These are phyloP conservation scores for Ceratocystis eucalypticola DNA, from an alignment of 2,329 filamentous ascomycete genomes.

Conservation along the genomic window DNA sequence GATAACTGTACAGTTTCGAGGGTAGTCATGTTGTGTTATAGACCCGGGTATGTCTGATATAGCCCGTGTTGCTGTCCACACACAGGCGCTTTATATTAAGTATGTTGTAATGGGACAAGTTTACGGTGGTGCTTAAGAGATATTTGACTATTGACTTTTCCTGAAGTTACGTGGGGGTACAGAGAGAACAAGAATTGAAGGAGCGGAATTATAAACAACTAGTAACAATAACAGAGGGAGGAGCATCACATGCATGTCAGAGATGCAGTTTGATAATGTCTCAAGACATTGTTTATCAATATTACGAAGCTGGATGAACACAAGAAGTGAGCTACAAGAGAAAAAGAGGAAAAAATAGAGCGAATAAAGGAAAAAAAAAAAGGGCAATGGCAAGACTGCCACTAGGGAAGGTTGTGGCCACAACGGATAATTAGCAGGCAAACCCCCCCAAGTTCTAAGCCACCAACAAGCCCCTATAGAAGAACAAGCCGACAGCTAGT, in stretches of 20 bases:
- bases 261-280: not conserved
- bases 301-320: not conserved
- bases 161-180: not conserved
- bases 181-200: not conserved
- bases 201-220: not conserved
- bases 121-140: not conserved
- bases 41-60: not conserved
- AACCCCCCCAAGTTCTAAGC: not conserved
- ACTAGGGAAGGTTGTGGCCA: not conserved
- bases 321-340: not conserved
- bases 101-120: not conserved
- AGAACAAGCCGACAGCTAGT: not conserved
- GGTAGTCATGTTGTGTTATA: not conserved
- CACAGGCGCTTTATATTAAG: not conserved
- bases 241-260: not conserved
- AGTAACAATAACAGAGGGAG: not conserved
- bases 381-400: not conserved
- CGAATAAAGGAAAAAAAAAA: not conserved
- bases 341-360: not conserved
- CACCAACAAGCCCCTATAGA: not conserved
- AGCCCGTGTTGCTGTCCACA: not conserved
- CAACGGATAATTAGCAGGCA: too few species aligned
- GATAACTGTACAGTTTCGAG: not conserved
- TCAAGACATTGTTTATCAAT: not conserved
- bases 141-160: not conserved